Conservation (phyloP, 2,329 filamentous ascomycete species). For the Simplicillium sp. region DNA sequence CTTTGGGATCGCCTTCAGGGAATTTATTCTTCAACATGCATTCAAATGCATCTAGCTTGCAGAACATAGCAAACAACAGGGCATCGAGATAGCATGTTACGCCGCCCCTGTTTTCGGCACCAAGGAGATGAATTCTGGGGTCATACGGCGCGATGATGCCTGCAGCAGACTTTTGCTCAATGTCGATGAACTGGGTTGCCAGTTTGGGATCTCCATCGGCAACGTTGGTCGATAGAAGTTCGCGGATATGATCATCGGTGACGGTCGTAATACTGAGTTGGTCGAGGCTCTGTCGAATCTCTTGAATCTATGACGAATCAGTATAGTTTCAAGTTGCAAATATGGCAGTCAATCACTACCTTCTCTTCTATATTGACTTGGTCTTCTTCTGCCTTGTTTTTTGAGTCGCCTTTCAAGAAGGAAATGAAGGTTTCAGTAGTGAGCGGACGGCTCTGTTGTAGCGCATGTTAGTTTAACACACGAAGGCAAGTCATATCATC, state of each 20-base stretch:
- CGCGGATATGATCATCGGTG: constrained; percentile 46
- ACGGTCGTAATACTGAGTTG: constrained; percentile 36
- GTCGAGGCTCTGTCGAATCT: constrained; percentile 27
- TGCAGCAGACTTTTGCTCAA: constrained; percentile 73
- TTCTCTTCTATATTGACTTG: constrained; percentile 34
- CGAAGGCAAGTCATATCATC: constrained; percentile 2
- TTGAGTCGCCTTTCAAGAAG: constrained; percentile 53
- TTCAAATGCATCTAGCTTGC: constrained; percentile 81
- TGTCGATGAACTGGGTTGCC: constrained; percentile 64
- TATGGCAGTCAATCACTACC: constrained; percentile 14
- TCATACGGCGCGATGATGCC: constrained; percentile 71
- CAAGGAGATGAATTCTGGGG: constrained; percentile 61
- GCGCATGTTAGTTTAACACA: no score
- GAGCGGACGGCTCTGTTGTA: constrained; percentile 32
- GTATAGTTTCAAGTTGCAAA: background rate
- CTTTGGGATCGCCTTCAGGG: constrained; percentile 54
- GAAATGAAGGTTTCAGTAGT: constrained; percentile 50
- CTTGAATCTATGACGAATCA: constrained; percentile 25
- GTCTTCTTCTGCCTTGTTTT: constrained; percentile 38
- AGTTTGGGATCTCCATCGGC: constrained; percentile 62
- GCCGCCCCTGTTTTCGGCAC: constrained; percentile 74
- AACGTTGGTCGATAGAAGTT: constrained; percentile 50
- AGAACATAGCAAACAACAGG: constrained; percentile 92
- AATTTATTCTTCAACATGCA: constrained; percentile 79
- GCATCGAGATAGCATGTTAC: constrained; percentile 96